Conservation (phyloP, 2,329 filamentous ascomycete genomes). For the Botrytis porri region DNA sequence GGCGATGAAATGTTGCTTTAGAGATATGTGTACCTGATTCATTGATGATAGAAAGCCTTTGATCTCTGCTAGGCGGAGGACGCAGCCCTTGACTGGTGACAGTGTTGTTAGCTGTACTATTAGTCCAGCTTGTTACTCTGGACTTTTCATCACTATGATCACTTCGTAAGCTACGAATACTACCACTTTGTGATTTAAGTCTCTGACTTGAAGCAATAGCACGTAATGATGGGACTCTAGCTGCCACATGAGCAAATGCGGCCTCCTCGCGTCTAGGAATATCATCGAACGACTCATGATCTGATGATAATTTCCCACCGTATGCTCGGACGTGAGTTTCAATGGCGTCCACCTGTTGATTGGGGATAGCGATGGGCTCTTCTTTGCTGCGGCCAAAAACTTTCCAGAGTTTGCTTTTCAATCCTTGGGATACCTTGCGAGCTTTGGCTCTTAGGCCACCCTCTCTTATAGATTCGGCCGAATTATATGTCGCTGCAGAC, state of each 20-base stretch:
- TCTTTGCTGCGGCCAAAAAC: slow-evolving; percentile 49
- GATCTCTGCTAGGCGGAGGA: slow-evolving; percentile 45
- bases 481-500: slow-evolving; percentile 33
- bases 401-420: slow-evolving; percentile 60
- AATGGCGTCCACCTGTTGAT: slow-evolving; percentile 52
- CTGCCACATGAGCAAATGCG: slow-evolving; percentile 48
- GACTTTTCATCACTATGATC: slow-evolving; percentile 51
- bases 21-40: slow-evolving; percentile 50
- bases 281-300: slow-evolving; percentile 38
- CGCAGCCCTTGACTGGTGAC: slow-evolving; percentile 42
- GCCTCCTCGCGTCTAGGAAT: slow-evolving; percentile 42
- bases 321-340: slow-evolving; percentile 35
- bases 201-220: slow-evolving; percentile 46
- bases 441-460: slow-evolving; percentile 50
- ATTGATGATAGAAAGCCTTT: slow-evolving; percentile 63
- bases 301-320: slow-evolving; percentile 29
- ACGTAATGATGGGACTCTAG: slow-evolving; percentile 51
- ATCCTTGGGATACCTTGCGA: slow-evolving; percentile 58
- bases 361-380: slow-evolving; percentile 42
- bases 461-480: slow-evolving; percentile 32
- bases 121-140: slow-evolving; percentile 68
- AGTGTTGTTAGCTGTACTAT: slow-evolving; percentile 57
- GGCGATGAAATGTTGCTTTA: slow-evolving; percentile 41
- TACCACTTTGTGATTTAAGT: slow-evolving; percentile 53
- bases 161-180: slow-evolving; percentile 49